A percentile compares a stretch with the other conserved stretches of the same genome.
Evolutionary conservation across 768 basidiomycete genomes (phyloP).

Genomic region (Leucosporidium yakuticum): DNA sequence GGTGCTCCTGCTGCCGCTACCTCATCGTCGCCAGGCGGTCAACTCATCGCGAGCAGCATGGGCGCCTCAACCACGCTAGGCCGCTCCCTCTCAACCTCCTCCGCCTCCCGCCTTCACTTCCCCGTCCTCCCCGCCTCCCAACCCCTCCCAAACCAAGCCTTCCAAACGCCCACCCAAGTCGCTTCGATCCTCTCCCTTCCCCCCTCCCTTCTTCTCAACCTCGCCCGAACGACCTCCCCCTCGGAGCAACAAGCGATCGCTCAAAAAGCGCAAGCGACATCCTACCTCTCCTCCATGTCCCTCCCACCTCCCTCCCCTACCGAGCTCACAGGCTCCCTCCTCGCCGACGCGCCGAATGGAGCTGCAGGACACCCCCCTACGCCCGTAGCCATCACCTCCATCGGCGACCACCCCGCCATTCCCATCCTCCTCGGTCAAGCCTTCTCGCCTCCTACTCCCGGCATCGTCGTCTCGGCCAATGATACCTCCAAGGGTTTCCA

Average conservation of each 20-base stretch:
- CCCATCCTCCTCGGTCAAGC: conserved; percentile 32
- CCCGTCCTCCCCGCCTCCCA: conserved; percentile 27
- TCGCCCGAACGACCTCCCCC: conserved; percentile 25
- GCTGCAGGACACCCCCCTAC: background rate
- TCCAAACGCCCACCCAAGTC: conserved; percentile 29
- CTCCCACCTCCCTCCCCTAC: conserved; percentile 35
- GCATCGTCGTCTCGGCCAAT: conserved; percentile 15
- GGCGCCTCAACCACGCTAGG: too few relatives aligned
- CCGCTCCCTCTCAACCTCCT: too few relatives aligned
- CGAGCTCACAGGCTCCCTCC: conserved; percentile 9
- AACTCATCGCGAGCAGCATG: too few relatives aligned
- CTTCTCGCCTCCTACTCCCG: conserved; percentile 33
- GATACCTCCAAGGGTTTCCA: conserved; percentile 4
- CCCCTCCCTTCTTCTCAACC: conserved; percentile 26
- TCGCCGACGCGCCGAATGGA: conserved; percentile 2
- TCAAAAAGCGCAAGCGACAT: background rate
- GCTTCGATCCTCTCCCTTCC: conserved; percentile 34
- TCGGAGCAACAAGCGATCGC: conserved; percentile 20
- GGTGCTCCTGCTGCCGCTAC: too few relatives aligned
- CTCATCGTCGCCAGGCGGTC: too few relatives aligned
- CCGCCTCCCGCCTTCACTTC: conserved; percentile 3
- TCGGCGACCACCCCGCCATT: conserved; percentile 25
- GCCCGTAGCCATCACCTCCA: background rate
- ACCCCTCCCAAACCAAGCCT: conserved; percentile 20
- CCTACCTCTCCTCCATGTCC: conserved; percentile 28